Conservation (phyloP, 148 eudicot species). For the Bassia scoparia region DNA sequence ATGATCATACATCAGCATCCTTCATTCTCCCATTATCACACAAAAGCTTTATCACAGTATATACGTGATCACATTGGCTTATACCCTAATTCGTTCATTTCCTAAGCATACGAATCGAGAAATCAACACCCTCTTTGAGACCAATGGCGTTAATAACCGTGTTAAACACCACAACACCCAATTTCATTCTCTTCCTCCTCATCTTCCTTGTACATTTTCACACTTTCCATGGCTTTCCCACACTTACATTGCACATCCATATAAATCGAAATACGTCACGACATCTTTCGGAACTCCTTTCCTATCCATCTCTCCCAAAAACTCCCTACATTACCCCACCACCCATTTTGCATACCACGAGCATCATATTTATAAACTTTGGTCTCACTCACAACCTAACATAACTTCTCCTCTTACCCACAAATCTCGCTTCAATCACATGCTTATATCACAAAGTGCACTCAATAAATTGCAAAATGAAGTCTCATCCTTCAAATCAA, state of each 20-base stretch:
- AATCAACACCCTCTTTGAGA: conserved; percentile 77
- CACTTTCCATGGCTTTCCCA: conserved; percentile 85
- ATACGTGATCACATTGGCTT: conserved; percentile 71
- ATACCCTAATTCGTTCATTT: conserved; percentile 72
- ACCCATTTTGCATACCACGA: conserved; percentile 81
- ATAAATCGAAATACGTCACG: conserved; percentile 74
- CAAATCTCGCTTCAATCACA: conserved; percentile 78
- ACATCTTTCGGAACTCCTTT: conserved; percentile 65
- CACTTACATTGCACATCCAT: conserved; percentile 88
- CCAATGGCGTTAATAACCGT: conserved; percentile 73
- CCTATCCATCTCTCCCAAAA: conserved; percentile 89
- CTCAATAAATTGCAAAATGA: conserved; percentile 75
- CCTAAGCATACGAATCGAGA: conserved; percentile 56
- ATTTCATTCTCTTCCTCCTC: conserved; percentile 67
- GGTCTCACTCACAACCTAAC: conserved; percentile 35
- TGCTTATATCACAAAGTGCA: conserved; percentile 90
- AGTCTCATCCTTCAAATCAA: conserved; percentile 60
- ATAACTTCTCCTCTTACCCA: conserved; percentile 33
- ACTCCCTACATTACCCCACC: conserved; percentile 89
- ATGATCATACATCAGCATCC: conserved; percentile 58
- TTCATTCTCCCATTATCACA: conserved; percentile 70
- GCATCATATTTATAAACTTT: conserved; percentile 75
- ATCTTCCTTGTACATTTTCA: conserved; percentile 79
- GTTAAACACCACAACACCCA: conserved; percentile 86
- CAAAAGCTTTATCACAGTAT: conserved; percentile 73